phyloP scores from a whole-genome alignment of 371 early-diverging fungal species.

The Mortierella sp. region DNA sequence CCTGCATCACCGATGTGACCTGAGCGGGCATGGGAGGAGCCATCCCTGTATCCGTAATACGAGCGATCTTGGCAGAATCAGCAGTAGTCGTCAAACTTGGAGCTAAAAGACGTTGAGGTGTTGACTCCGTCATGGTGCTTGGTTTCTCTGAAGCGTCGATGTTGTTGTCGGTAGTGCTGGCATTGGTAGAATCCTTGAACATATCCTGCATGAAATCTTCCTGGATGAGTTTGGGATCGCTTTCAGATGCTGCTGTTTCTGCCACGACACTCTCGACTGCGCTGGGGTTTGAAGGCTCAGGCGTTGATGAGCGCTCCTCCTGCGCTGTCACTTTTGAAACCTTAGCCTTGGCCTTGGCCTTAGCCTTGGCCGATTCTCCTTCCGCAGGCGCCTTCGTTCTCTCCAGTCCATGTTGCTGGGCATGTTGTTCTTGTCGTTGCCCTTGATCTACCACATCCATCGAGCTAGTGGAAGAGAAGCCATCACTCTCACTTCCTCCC shows the following conservation, averaged over 20 bases:
- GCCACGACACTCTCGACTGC: background rate
- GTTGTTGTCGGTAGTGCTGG: background rate
- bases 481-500: background rate
- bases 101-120: background rate
- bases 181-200: background rate
- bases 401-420: background rate
- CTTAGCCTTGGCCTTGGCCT: background rate
- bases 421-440: background rate
- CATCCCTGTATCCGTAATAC: background rate
- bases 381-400: background rate
- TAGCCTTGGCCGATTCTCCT: background rate
- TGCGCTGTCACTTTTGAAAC: background rate
- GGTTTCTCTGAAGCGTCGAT: background rate
- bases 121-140: background rate
- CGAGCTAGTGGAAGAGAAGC: background rate
- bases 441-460: background rate
- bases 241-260: background rate
- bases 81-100: background rate
- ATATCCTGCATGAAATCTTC: background rate
- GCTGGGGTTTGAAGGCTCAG: background rate
- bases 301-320: background rate
- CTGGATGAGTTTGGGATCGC: background rate
- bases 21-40: slow-evolving; percentile 32
- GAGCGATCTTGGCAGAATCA: background rate
- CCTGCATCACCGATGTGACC: slow-evolving; percentile 30